Evolutionary conservation across 2,329 filamentous ascomycete species (phyloP), one percentile per base, ranked within the genome.

Genomic region (Aspergillus novoparasiticus): DNA sequence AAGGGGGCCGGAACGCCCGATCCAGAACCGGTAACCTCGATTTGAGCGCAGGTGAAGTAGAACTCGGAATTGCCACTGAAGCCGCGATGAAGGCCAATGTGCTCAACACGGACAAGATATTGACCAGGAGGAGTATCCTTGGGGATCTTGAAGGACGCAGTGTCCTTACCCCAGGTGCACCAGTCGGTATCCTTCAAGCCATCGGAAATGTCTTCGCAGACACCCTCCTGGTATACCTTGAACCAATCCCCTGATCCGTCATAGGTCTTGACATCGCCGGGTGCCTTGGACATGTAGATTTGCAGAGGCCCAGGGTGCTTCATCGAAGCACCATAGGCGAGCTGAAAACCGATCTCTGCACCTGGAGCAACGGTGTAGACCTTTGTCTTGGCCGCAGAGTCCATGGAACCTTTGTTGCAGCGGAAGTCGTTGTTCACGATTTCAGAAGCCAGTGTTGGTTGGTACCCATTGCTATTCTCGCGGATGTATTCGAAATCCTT

Each of bases 41-140:
- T 73, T 69, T 81, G 79, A 16, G 78, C 77, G 67, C 79, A 82
- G 36, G 76, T 79, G 53, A 64, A 84, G 66, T 84, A 84, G 36
- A 81, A 77, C 72, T 84, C 81, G 4, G 82, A 81, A 1, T 81
- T 81, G 0, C 79, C 80, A 4, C 71, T 69, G 43, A 75, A 68
- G 4, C 81, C 81, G 58, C 71, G 72, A 71, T 84, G 82, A 6
- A 84, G 75, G 3, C 75, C 82, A 62, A 84, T 82, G 64, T 84
- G 81, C 71, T 84, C 82, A 21, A 81, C 78, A 12, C 82, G 78
- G 2, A 84, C 71, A 32, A 84, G 78, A 67, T 84, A 84, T 60
- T 84, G 79, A 58, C 82, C 82, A 19, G 81, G 68, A 0, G 78
- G 74, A 16, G 82, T 78, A 61, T 80, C 82, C 39, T 69, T 65